Evolutionary conservation across 441 rosid species (phyloP).

Genomic region (Eutrema salsugineum): DNA sequence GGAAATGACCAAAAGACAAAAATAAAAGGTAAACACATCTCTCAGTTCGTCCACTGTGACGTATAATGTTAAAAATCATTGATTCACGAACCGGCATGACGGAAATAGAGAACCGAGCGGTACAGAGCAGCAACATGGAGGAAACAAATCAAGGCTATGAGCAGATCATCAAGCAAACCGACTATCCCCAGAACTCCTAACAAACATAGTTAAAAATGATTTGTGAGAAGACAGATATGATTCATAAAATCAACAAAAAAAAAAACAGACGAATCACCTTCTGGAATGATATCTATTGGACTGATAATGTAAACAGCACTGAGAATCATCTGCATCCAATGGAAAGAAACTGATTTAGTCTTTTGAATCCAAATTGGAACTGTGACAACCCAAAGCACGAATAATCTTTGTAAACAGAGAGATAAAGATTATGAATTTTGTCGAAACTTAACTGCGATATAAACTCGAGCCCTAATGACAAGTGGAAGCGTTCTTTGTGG

Average conservation of each 20-base stretch:
- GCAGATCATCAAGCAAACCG: conserved; percentile 75
- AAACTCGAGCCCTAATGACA: conserved; percentile 76
- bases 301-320: conserved; percentile 66
- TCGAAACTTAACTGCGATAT: conserved; percentile 69
- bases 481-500: conserved; percentile 88
- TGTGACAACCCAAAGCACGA: background rate
- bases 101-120: conserved; percentile 72
- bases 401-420: background rate
- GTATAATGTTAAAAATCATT: background rate
- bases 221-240: background rate
- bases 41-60: background rate
- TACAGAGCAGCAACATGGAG: conserved; percentile 85
- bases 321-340: conserved; percentile 54
- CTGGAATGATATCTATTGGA: conserved; percentile 83
- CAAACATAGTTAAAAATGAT: background rate
- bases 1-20: background rate
- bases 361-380: background rate
- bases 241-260: background rate
- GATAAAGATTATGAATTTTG: background rate
- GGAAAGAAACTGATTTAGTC: conserved; percentile 3
- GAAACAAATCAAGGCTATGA: conserved; percentile 55
- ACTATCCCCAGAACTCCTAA: conserved; percentile 65
- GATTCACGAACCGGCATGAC: conserved; percentile 66
- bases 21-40: background rate
- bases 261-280: conserved; percentile 43